Evolutionary conservation across 768 basidiomycete species (phyloP).

Genomic region (Podaxis sp.): DNA sequence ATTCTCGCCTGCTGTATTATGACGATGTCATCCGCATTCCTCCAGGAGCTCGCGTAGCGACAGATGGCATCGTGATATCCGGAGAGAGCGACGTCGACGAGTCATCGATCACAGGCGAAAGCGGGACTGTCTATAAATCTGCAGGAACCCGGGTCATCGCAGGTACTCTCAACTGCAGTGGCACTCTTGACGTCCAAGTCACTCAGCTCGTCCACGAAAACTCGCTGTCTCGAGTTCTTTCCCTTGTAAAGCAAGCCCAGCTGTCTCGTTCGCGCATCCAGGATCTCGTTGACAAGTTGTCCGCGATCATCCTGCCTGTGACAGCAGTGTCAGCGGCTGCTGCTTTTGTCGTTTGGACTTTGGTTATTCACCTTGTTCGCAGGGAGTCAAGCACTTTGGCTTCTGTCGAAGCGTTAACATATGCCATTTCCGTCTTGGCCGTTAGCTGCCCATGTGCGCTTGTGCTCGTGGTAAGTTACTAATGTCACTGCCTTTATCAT

Average conservation of each 20-base stretch:
- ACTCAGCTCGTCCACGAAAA: not conserved
- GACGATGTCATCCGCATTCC: not conserved
- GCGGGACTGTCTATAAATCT: not conserved
- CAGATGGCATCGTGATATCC: not conserved
- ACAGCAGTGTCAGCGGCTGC: not conserved
- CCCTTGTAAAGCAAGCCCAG: not conserved
- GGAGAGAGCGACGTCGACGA: not conserved
- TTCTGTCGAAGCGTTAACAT: not conserved
- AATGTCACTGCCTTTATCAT: not conserved
- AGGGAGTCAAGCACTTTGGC: not conserved
- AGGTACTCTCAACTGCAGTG: not conserved
- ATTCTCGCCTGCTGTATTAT: not conserved
- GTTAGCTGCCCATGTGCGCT: not conserved
- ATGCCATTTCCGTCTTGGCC: not conserved
- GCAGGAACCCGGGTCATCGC: not conserved
- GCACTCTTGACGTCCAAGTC: not conserved
- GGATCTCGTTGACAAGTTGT: not conserved
- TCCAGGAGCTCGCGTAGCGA: not conserved
- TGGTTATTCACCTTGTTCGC: not conserved
- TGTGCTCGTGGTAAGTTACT: not conserved
- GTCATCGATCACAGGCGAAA: not conserved
- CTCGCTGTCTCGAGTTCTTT: not conserved
- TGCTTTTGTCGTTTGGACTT: not conserved
- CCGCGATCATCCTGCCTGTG: not conserved
- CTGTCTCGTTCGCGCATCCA: not conserved